A percentile compares a stretch with the other conserved stretches of the same genome.
Conservation (phyloP, 306 rosid species). For the Dryas drummondii region DNA sequence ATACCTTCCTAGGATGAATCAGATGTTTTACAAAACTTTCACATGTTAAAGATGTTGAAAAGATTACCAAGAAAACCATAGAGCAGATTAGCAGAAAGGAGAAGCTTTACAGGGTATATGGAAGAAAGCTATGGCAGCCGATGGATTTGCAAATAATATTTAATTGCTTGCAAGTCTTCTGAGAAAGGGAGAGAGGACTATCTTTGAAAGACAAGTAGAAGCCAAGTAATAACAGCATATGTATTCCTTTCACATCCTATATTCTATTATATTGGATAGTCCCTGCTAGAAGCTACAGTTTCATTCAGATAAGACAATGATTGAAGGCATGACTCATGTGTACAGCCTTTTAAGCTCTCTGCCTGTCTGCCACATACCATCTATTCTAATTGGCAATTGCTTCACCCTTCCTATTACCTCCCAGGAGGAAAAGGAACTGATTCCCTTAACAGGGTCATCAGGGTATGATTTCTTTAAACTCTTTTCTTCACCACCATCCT, state of each 20-base stretch:
- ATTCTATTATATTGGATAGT: constrained; percentile 21
- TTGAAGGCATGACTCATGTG: neutral
- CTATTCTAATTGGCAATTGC: constrained; percentile 34
- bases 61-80: no score
- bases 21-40: neutral
- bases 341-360: neutral
- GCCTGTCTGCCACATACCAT: constrained; percentile 41
- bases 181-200: neutral
- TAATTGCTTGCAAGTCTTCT: constrained; percentile 4
- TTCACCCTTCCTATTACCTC: constrained; percentile 44
- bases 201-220: constrained; percentile 1
- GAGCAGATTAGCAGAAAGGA: no score
- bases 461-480: constrained; percentile 34
- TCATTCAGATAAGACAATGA: neutral
- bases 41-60: neutral
- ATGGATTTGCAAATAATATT: neutral
- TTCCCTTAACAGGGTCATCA: constrained; percentile 23
- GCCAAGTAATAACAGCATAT: constrained; percentile 26
- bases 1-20: neutral
- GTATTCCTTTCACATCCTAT: constrained; percentile 32
- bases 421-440: constrained; percentile 39
- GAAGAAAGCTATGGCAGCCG: no score
- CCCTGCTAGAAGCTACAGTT: constrained; percentile 35
- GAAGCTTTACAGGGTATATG: no score
- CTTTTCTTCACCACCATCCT: constrained; percentile 25